Base-by-base conservation (phyloP, 148 eudicot species). In the Amaranthus palmeri region DNA sequence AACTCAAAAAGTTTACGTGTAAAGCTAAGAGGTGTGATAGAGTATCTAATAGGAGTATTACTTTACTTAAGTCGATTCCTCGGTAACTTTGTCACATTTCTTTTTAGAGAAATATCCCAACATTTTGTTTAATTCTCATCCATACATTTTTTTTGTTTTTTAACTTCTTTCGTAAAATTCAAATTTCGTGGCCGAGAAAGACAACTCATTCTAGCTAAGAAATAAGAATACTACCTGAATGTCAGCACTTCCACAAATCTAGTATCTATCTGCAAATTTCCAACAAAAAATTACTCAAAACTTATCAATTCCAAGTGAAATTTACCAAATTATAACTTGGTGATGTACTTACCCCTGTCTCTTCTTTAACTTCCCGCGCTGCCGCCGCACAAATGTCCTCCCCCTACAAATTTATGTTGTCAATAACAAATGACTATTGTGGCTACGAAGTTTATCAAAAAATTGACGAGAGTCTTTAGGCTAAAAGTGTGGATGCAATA, bases 301-400 rank as follows among this genome's bases (percentile, higher is more conserved):
- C 40, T 36, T 3, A 54, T 4, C 6, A 5, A 49, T 49, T 49
- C 52, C 10, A 9, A 49, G 36, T 25, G 52, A 49, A 49, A 49
- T 9, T n/a, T 56, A 13, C 1, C 36, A 25, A 25, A 25, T 25
- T 25, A 25, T 25, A 25, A 25, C 36, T 25, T 11, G 11, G 4
- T 46, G 18, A 10, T 36, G 18, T 40, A 76, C 89, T 83, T 83
- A 90, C 96, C 58, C 92, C 92, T 0, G 96, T 80, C 75, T 88
- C 93, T 76, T 88, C 90, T 75, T 85, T 86, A 13, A 86, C 93
- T 79, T 88, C 93, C 70, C 93, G 78, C n/a, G 85, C 76, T 51
- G 88, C 88, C 69, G 87, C 88, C 58, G 65, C 77, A 62, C 81
- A 75, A 43, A 90, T 80, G 63, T 86, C 86, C 80, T 90, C 96